Conservation (phyloP, 1,139 yeast genomes). For the Pichia sp. region DNA sequence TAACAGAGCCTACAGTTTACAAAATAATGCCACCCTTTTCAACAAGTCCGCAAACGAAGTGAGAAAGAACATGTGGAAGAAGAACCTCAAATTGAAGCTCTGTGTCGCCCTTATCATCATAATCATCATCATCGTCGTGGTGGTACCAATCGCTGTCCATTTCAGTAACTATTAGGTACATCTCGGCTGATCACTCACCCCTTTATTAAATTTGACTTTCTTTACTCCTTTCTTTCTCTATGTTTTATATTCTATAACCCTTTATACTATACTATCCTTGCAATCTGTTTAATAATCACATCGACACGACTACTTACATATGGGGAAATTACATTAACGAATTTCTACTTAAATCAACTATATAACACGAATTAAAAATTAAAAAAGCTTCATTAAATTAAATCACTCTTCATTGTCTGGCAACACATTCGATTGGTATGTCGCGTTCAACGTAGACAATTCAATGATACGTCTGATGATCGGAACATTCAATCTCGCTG, state of each 20-base stretch:
- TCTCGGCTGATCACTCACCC: no score
- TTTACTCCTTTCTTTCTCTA: no score
- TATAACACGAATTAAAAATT: no score
- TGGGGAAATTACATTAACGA: no score
- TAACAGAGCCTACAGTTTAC: conserved; percentile 91
- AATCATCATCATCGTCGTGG: conserved; percentile 80
- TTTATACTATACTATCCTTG: no score
- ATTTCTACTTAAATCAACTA: no score
- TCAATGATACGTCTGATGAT: conserved; percentile 86
- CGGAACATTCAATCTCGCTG: conserved; percentile 92
- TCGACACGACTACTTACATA: no score
- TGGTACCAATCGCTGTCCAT: conserved; percentile 93
- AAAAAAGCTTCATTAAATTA: no score
- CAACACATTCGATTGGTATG: conserved; percentile 24
- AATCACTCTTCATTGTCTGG: conserved; percentile 10
- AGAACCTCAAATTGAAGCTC: conserved; percentile 95
- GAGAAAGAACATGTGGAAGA: conserved; percentile 99
- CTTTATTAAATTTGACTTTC: no score
- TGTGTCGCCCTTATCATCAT: conserved; percentile 82
- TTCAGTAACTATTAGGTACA: conserved; percentile 49
- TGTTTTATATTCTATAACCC: no score
- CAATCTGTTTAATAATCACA: no score
- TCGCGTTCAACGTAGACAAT: conserved; percentile 80
- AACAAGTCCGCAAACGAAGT: conserved; percentile 97
- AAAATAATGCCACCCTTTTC: conserved; percentile 93